These are phyloP conservation scores for Fusarium domesticum DNA, from an alignment of 2,329 filamentous ascomycete species.

Conservation along the genomic window DNA sequence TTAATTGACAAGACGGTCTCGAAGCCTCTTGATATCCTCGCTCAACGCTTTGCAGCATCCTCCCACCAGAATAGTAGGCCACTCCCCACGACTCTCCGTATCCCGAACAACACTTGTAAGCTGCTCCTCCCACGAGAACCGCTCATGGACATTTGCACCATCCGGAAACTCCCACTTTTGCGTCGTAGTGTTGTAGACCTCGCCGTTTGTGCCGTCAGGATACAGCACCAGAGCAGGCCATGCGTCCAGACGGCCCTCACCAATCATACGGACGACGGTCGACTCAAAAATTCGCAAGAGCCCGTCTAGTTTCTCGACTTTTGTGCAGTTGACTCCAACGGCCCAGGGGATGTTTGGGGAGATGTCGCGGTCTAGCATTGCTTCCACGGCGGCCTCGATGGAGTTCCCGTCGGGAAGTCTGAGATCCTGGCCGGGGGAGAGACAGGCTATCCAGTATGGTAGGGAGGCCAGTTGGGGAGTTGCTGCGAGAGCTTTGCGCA, in stretches of 20 bases:
- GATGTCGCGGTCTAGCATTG: slow-evolving; percentile 36
- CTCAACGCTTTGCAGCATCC: slow-evolving; percentile 52
- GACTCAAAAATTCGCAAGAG: slow-evolving; percentile 55
- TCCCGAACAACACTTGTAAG: slow-evolving; percentile 41
- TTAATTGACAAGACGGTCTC: slow-evolving; percentile 16
- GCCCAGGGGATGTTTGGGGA: slow-evolving; percentile 49
- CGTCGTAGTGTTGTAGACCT: slow-evolving; percentile 63
- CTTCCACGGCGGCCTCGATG: slow-evolving; percentile 33
- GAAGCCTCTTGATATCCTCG: slow-evolving; percentile 35
- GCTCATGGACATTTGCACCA: slow-evolving; percentile 15
- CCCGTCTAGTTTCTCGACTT: slow-evolving; percentile 57
- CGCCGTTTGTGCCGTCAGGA: slow-evolving; percentile 66
- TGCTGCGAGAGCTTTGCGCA: slow-evolving; percentile 44
- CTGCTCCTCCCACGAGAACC: slow-evolving; percentile 45
- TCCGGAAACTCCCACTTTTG: slow-evolving; percentile 55
- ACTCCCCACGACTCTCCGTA: slow-evolving; percentile 38
- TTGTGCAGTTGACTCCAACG: slow-evolving; percentile 68
- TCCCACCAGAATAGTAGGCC: slow-evolving; percentile 48
- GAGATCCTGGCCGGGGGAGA: slow-evolving; percentile 56
- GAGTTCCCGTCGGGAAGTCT: slow-evolving; percentile 55
- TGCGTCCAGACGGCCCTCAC: slow-evolving; percentile 31
- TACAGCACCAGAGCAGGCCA: slow-evolving; percentile 61
- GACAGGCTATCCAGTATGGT: slow-evolving; percentile 60
- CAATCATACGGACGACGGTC: slow-evolving; percentile 40
- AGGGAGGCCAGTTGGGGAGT: slow-evolving; percentile 26